Evolutionary conservation across 352 stramenopile genomes (phyloP), one percentile per base, ranked within the genome.

Genomic region (Pythium monospermum): DNA sequence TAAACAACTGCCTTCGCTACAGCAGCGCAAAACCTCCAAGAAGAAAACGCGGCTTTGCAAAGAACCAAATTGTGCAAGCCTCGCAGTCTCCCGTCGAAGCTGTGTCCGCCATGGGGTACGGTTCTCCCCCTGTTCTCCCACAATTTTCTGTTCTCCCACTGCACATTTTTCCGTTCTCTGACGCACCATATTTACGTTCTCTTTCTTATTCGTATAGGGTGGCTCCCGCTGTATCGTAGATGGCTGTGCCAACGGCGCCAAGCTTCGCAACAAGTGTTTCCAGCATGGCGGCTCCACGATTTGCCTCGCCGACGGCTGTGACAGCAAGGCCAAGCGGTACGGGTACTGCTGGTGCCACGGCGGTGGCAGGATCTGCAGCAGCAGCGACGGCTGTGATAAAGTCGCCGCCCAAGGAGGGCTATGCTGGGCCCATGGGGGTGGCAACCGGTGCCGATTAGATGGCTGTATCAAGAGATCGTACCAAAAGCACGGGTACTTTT

Each of bases 401-500:
- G 65, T 75, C 12, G 66, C 69, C 1, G 64, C 59, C 3, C 62
- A 66, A 19, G 57, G 62, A 8, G 69, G 69, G 0, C 36, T 60
- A 11, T 78, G 69, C 60, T 76, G 69, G 67, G 63, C 69, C 0
- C 69, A 78, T 33, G 69, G 69, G 37, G 68, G 68, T 28, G 69
- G 69, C 49, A 73, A 72, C 48, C 64, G 64, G 38, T 81, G 71
- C 58, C 65, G 62, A 27, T 53, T 70, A 27, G 65, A 75, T 16
- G 66, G 68, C 35, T 81, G 71, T 63, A 72, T 41, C 35, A 75
- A 75, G 39, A 62, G 66, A 11, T 71, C 61, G 25, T 77, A 77
- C 59, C 71, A 78, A 37, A 73, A 73, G 47, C 59, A 73, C 47
- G 68, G 66, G 15, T 81, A 78, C 60, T 77, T 61, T 39, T 69